phyloP scores from a whole-genome alignment of 2,329 filamentous ascomycete genomes.

The Nothophaeocryptopus gaeumannii region DNA sequence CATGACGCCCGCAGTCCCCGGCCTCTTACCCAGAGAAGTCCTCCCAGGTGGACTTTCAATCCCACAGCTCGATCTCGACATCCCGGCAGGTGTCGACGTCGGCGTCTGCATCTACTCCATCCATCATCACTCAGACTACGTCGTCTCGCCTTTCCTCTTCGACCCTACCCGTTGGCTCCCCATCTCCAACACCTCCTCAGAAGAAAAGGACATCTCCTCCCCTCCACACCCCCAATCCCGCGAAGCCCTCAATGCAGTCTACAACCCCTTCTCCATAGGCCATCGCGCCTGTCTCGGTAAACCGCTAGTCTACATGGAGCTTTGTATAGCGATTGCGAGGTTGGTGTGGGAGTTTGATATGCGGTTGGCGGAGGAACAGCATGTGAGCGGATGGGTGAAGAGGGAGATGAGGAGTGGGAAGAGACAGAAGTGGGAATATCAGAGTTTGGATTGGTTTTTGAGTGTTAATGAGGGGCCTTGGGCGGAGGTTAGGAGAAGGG shows the following conservation, averaged over 20 bases:
- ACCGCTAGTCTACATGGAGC: conserved; percentile 29
- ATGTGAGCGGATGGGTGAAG: conserved; percentile 55
- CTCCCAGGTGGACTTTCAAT: conserved; percentile 33
- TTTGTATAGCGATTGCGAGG: conserved; percentile 26
- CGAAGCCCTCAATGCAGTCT: conserved; percentile 55
- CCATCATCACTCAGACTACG: conserved; percentile 36
- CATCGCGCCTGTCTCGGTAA: conserved; percentile 72
- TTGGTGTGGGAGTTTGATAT: conserved; percentile 29
- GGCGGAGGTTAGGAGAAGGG: conserved; percentile 50
- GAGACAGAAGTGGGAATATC: conserved; percentile 60
- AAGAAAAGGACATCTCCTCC: conserved; percentile 1
- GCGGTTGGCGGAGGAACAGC: conserved; percentile 33
- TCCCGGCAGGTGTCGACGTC: conserved; percentile 37
- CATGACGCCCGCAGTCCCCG: conserved; percentile 44
- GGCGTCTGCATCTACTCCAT: conserved; percentile 37
- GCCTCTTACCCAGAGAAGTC: conserved; percentile 36
- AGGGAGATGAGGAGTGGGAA: conserved; percentile 52
- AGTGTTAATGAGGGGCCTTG: conserved; percentile 69
- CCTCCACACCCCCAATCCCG: conserved; percentile 14
- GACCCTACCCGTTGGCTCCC: conserved; percentile 30
- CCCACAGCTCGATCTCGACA: conserved; percentile 33
- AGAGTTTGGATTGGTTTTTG: conserved; percentile 70
- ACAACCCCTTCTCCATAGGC: conserved; percentile 71
- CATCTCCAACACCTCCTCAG: neutral
- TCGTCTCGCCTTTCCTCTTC: conserved; percentile 29